phyloP scores from a whole-genome alignment of 305 asterid species.

The Fraxinus baroniana region DNA sequence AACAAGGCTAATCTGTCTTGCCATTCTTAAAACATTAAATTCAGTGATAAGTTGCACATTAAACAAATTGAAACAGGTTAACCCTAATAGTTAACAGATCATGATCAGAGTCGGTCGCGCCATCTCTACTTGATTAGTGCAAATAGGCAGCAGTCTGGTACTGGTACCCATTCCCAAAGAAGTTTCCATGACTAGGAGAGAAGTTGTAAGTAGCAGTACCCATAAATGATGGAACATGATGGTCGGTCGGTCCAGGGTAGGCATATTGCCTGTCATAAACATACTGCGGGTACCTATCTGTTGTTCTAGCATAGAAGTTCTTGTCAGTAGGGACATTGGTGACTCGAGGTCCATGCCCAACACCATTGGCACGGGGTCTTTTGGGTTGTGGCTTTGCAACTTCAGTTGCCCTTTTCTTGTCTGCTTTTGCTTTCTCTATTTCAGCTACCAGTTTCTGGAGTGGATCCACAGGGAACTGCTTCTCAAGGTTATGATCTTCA shows the following conservation, averaged over 20 bases:
- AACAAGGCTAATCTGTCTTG: conserved; percentile 39
- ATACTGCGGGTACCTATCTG: conserved; percentile 85
- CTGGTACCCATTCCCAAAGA: conserved; percentile 86
- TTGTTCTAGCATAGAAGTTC: conserved; percentile 71
- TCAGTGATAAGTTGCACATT: conserved; percentile 43
- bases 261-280: conserved; percentile 72
- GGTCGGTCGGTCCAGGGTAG: conserved; percentile 65
- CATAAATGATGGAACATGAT: conserved; percentile 51
- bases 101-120: conserved; percentile 42
- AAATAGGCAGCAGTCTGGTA: conserved; percentile 80
- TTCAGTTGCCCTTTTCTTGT: conserved; percentile 93
- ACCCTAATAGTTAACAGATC: conserved; percentile 71
- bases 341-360: conserved; percentile 55
- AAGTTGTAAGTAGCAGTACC: conserved; percentile 61
- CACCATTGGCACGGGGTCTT: conserved; percentile 83
- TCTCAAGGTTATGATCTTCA: conserved; percentile 88
- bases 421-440: conserved; percentile 96
- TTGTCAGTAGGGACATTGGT: conserved; percentile 54
- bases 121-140: conserved; percentile 82
- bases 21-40: conserved; percentile 34
- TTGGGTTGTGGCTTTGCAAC: conserved; percentile 94
- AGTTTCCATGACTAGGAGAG: conserved; percentile 73
- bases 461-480: conserved; percentile 65
- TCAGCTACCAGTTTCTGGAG: conserved; percentile 80
- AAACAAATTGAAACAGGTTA: conserved; percentile 59